Percentiles rank a stretch among this genome's conserved stretches.
These are phyloP conservation scores for Fusarium sp. DNA, from an alignment of 2,329 filamentous ascomycete species.

Conservation along the genomic window DNA sequence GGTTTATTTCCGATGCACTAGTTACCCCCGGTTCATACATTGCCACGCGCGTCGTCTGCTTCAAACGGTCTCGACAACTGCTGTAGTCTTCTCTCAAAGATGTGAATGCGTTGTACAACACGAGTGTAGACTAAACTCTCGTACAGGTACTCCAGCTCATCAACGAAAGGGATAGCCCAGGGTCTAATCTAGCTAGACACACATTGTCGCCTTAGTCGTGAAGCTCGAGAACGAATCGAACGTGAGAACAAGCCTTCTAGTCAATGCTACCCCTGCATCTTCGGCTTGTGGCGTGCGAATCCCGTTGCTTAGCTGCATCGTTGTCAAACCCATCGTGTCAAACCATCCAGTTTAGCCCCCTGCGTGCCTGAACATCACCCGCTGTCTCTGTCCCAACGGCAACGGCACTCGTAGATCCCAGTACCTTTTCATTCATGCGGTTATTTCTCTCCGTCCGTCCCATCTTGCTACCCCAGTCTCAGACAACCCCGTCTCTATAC, in stretches of 20 bases:
- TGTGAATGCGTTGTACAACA: background rate
- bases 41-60: slow-evolving; percentile 1
- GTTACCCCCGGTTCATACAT: slow-evolving; percentile 22
- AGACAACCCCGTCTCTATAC: slow-evolving; percentile 7
- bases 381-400: background rate
- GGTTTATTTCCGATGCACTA: slow-evolving; percentile 34
- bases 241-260: slow-evolving; percentile 3
- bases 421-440: slow-evolving; percentile 22
- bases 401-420: background rate
- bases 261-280: slow-evolving; percentile 4
- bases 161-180: background rate
- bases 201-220: background rate
- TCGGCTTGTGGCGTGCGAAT: slow-evolving; percentile 3
- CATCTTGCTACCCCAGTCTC: slow-evolving; percentile 26
- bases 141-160: background rate
- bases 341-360: slow-evolving; percentile 15
- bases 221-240: slow-evolving; percentile 14
- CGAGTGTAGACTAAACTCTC: background rate
- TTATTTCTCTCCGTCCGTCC: slow-evolving; percentile 5
- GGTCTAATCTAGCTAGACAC: background rate
- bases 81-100: background rate
- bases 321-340: slow-evolving; percentile 10
- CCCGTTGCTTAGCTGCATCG: slow-evolving; percentile 15
- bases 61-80: background rate
- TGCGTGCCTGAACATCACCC: slow-evolving; percentile 37